These are phyloP conservation scores for Fusarium verticillioides DNA, from an alignment of 2,329 filamentous ascomycete genomes.

Conservation along the genomic window DNA sequence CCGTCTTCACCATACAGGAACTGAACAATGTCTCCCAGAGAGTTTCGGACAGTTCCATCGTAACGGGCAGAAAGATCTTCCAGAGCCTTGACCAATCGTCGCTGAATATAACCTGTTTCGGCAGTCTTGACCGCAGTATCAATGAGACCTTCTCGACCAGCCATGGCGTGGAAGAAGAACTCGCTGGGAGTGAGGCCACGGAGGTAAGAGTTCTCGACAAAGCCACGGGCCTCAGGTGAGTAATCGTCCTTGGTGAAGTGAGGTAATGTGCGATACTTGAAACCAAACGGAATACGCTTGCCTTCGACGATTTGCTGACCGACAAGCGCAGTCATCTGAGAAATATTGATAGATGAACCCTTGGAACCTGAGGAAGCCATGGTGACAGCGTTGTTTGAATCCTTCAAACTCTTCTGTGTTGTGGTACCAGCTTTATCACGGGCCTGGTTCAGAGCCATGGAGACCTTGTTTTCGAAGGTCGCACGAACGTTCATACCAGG, in stretches of 20 bases:
- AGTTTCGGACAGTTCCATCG: conserved; percentile 96
- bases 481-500: conserved; percentile 99
- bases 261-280: conserved; percentile 96
- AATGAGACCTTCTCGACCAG: conserved; percentile 99
- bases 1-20: conserved; percentile 99
- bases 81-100: conserved; percentile 95
- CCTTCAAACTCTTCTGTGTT: conserved; percentile 91
- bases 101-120: conserved; percentile 98
- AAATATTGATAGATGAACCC: conserved; percentile 99
- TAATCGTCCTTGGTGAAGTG: conserved; percentile 99
- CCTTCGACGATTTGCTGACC: conserved; percentile 98
- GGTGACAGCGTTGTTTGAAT: conserved; percentile 94
- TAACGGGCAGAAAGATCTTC: conserved; percentile 99
- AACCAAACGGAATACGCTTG: conserved; percentile 98
- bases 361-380: conserved; percentile 98
- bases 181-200: conserved; percentile 94
- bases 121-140: conserved; percentile 99
- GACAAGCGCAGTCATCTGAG: conserved; percentile 98
- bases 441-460: conserved; percentile 91
- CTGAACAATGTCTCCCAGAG: conserved; percentile 93
- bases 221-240: conserved; percentile 94
- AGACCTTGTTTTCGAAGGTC: conserved; percentile 97
- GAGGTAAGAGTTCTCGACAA: conserved; percentile 98
- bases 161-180: conserved; percentile 99
- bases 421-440: conserved; percentile 96